Percentiles rank a stretch among this genome's conserved stretches.
Conservation (phyloP, 2,329 filamentous ascomycete species). For the Diatrype stigma region DNA sequence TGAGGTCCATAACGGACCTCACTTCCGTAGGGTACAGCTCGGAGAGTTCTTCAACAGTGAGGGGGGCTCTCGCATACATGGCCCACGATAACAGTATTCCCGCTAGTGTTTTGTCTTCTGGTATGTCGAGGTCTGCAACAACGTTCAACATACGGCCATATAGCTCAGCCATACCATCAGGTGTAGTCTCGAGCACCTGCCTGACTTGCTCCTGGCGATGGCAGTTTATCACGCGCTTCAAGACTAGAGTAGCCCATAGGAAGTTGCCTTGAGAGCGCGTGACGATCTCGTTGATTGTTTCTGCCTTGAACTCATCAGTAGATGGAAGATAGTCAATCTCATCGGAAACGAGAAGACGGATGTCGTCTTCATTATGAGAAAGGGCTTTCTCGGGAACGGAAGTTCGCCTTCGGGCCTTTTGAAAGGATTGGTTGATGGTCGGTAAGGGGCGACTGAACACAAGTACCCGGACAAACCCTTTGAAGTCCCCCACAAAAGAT, state of each 20-base stretch:
- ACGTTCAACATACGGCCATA: constrained; percentile 17
- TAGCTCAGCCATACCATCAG: constrained; percentile 15
- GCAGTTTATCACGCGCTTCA: constrained; percentile 11
- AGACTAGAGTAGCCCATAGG: constrained; percentile 15
- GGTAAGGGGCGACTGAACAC: constrained; percentile 7
- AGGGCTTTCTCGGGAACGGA: constrained; percentile 4
- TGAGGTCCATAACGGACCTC: constrained; percentile 12
- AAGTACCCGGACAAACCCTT: constrained; percentile 2
- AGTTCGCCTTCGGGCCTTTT: constrained; percentile 4
- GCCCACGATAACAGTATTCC: constrained; percentile 16
- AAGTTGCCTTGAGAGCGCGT: constrained; percentile 16
- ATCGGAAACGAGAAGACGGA: constrained; percentile 8
- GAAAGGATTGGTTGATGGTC: constrained; percentile 7
- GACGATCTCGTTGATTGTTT: neutral
- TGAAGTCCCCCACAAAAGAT: neutral
- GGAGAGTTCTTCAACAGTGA: constrained; percentile 14
- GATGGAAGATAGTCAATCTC: constrained; percentile 12
- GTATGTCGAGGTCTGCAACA: constrained; percentile 1
- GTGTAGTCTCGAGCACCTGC: constrained; percentile 9
- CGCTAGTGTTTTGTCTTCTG: constrained; percentile 10
- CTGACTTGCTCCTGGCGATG: constrained; percentile 14
- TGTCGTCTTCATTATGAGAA: constrained; percentile 10
- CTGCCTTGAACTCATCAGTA: constrained; percentile 9
- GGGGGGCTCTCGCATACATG: constrained; percentile 11
- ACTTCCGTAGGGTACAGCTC: constrained; percentile 5